Base-by-base conservation (phyloP, 1,284 basidiomycete genomes). In the Sutorius eximius region DNA sequence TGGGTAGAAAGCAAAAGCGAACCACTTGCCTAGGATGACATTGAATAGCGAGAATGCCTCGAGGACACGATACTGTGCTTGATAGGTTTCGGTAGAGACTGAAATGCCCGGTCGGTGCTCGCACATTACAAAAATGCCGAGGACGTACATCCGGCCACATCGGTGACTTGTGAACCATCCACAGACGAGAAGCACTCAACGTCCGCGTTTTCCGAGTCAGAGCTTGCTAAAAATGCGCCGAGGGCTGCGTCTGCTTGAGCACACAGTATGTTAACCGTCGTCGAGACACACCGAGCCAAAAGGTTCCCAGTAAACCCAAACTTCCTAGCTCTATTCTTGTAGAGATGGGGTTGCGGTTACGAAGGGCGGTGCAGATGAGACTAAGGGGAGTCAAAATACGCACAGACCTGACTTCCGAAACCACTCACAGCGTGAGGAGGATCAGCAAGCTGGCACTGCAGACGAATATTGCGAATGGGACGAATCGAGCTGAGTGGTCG, bases 401-500 rank as follows among this genome's bases (percentile, higher is more conserved):
- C 42, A 49, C 18, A 27, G 9, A 12, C 3, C 29, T 30, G 33
- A 37, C n/a, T 43, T 20, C n/a, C 33, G n/a, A 12, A 29, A 52
- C 20, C 6, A 66, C 85, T 65, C 58, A 89, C 88, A 92, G 78
- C 51, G 81, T 72, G 45, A 82, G 61, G 53, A 89, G 79, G 62
- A 90, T 81, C 59, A 87, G 70, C 64, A 91, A 66, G 66, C 85
- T 89, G 40, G 79, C 80, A 42, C 76, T 76, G 62, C 85, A 88
- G 42, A 90, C 87, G 62, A 91, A 91, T 66, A 91, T 82, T 54
- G 89, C 85, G 63, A 91, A 89, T 18, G 89, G 89, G 45, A 92
- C 83, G 68, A 91, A 92, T 75, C 83, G 87, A 74, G 89, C 89
- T 91, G 58, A 36, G 32, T 49, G 40, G 15, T 33, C 36, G 18